These are phyloP conservation scores for Jatropha curcas DNA, from an alignment of 345 rosid species.

Conservation along the genomic window DNA sequence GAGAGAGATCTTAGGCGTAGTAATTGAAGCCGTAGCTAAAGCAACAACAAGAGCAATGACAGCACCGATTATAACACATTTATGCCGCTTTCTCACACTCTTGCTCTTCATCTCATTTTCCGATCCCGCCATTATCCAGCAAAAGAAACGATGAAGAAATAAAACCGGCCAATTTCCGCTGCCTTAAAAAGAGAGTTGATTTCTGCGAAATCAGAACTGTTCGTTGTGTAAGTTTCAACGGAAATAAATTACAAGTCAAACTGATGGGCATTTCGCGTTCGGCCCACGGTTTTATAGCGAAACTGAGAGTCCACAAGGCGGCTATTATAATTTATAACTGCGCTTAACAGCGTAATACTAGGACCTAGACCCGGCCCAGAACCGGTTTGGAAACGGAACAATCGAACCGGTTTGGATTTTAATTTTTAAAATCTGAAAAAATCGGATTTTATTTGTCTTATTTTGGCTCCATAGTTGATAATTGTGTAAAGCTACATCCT, in stretches of 20 bases:
- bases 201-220: background rate
- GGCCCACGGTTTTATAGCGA: slow-evolving; percentile 10
- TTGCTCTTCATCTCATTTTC: slow-evolving; percentile 14
- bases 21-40: slow-evolving; percentile 35
- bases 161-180: background rate
- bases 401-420: no score
- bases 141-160: no score
- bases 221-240: background rate
- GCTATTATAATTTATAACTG: no score
- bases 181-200: background rate
- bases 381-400: no score
- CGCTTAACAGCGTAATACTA: no score
- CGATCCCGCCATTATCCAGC: slow-evolving; percentile 37
- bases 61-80: slow-evolving; percentile 42
- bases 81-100: slow-evolving; percentile 31
- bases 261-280: background rate
- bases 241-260: background rate
- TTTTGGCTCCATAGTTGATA: no score
- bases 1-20: slow-evolving; percentile 30
- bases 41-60: slow-evolving; percentile 43
- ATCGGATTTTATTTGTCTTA: no score
- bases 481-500: no score
- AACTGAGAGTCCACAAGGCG: no score
- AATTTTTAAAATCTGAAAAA: no score
- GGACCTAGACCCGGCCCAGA: no score